phyloP scores from a whole-genome alignment of 306 rosid species.

The Trichosanthes cucumerina region DNA sequence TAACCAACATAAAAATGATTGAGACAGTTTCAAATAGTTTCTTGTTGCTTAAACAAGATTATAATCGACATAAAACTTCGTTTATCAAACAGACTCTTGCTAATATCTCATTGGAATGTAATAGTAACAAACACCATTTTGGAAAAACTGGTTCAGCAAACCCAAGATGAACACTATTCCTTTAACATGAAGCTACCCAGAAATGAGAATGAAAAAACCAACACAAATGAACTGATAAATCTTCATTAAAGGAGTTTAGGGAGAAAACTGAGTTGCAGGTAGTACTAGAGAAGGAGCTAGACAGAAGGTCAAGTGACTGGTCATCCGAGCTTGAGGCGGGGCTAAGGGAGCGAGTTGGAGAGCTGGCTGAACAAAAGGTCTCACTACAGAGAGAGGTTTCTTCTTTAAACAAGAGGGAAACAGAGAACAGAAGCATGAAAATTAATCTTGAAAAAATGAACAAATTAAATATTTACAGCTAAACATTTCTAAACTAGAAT shows the following conservation, averaged over 20 bases:
- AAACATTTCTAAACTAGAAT: constrained; percentile 50
- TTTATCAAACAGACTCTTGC: not conserved
- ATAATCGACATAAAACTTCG: not conserved
- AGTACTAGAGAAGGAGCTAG: constrained; percentile 80
- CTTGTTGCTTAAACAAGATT: not conserved
- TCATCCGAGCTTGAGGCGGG: constrained; percentile 78
- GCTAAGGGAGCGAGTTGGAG: constrained; percentile 93
- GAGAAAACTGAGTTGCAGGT: constrained; percentile 85
- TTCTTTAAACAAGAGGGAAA: constrained; percentile 53
- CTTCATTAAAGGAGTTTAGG: no score
- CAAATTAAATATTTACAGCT: constrained; percentile 46
- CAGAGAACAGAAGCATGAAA: constrained; percentile 41
- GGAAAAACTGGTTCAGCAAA: no score
- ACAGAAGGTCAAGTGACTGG: constrained; percentile 96
- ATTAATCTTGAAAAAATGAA: constrained; percentile 36
- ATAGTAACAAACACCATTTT: no score
- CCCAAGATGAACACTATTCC: no score
- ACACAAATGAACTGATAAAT: no score
- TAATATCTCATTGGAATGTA: not conserved
- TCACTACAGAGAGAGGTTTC: constrained; percentile 88
- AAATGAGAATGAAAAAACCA: no score
- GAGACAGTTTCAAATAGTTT: not conserved
- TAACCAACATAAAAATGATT: not conserved
- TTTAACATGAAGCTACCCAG: no score
- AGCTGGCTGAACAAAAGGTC: constrained; percentile 96